Evolutionary conservation across 139 green algal genomes (phyloP).

Genomic region (Closterium sp.): DNA sequence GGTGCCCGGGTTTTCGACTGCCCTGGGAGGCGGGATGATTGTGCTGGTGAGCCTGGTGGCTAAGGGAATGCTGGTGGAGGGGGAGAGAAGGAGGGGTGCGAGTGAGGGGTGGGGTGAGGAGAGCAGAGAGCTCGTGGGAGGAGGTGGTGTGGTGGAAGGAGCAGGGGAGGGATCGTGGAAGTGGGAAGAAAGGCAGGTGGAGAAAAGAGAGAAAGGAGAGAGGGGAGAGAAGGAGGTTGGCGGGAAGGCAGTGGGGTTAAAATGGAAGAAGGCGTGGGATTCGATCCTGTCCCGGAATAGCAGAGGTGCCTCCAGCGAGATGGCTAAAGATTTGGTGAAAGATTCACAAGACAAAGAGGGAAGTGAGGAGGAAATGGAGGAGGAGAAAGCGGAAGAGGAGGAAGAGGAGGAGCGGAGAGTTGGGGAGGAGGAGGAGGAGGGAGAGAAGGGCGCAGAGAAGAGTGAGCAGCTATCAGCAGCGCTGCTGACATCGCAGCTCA

Average conservation of each 20-base stretch:
- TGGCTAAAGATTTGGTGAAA: neutral
- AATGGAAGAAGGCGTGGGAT: constrained; percentile 9
- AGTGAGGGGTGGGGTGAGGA: neutral
- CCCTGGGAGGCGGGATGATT: neutral
- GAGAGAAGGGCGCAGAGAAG: neutral
- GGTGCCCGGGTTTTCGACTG: neutral
- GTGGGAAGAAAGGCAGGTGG: neutral
- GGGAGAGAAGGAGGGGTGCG: neutral
- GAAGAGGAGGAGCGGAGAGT: neutral
- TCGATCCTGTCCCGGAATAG: neutral
- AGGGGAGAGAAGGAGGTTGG: neutral
- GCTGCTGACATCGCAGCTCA: constrained; percentile 49
- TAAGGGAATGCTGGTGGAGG: neutral
- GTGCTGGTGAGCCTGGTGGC: neutral
- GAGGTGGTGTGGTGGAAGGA: neutral
- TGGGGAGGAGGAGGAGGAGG: neutral
- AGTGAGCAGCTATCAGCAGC: constrained; percentile 24
- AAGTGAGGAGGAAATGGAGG: neutral
- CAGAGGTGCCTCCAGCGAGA: neutral
- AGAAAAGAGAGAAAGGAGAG: neutral
- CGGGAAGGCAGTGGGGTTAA: neutral
- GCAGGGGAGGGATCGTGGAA: neutral
- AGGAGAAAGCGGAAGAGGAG: neutral
- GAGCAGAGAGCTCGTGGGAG: neutral
- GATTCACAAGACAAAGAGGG: too few species aligned